Evolutionary conservation across 108 stramenopile species (phyloP), one percentile per base, ranked within the genome.

Genomic region (Parietichytrium sp.): DNA sequence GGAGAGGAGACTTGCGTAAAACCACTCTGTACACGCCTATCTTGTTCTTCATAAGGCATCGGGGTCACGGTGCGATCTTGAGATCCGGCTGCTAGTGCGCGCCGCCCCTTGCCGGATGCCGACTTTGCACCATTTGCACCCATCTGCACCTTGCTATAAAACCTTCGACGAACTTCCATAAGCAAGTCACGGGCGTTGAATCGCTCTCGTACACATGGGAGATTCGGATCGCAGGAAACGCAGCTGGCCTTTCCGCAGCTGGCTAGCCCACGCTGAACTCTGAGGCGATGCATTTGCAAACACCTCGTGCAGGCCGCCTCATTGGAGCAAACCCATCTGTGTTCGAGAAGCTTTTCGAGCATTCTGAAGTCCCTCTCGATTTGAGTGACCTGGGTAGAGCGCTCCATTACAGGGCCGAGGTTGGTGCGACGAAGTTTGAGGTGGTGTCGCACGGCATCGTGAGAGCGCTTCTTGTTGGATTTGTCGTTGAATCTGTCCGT

Each of bases 301-400:
- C 61, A 72, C 6, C 61, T 16, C 42, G 61, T 72, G 2, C 61
- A 72, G 0, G 61, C 61, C 38, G 36, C 45, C 38, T 72, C 38
- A 42, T 25, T 72, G 8, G 61, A 72, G 42, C 61, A 72, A 0
- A 72, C 61, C 61, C 61, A 72, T 6, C 61, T 33, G 61, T 72
- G 61, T 42, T 72, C 61, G 38, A 72, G 61, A 72, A 72, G 61
- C 61, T 72, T 72, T n/a, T 72, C 61, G 42, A 72, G 61, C 29
- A 72, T 31, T 1, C 61, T 33, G 45, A 72, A 45, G 61, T 72
- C 61, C 10, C 61, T 33, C 61, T 72, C 61, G 0, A 42, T 42
- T 0, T 33, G 61, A 42, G 61, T 38, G 61, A 72, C 20, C 3
- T 72, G 61, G n/a, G 33, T 33, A 6, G 38, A 10, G 38, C 45